Evolutionary conservation across 495 filamentous ascomycete species (phyloP), one percentile per base, ranked within the genome.

Genomic region (Aspergillus cavernicola): DNA sequence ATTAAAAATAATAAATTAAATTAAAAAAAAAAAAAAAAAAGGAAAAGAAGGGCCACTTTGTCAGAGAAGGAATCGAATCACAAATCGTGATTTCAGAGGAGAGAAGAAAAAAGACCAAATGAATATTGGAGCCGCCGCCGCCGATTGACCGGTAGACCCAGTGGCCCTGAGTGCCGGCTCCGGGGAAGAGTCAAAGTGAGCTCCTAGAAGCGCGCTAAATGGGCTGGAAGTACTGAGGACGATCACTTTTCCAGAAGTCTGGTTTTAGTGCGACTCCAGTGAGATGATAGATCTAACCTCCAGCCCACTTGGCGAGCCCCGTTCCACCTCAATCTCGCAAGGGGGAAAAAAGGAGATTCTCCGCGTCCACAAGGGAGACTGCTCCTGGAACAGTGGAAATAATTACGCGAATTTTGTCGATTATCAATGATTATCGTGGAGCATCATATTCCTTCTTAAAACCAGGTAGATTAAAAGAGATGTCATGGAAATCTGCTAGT

Each of bases 221-320:
- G 55, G 60, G 61, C 60, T 60, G 59, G n/a, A n/a, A n/a, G n/a
- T n/a, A n/a, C n/a, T 70, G 66, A 68, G 64, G 67, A 64, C 65
- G 66, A 71, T 72, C 67, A 54, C 57, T 60, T 67, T 65, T 66
- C 67, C 68, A 66, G 62, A 66, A 54, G 51, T 64, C 56, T 74
- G 71, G 68, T 67, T 47, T 68, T 69, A 69, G 71, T 68, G 67
- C 40, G 59, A 62, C 52, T 66, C 68, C 66, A 43, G 65, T 68
- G 62, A 71, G 70, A 70, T 71, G 69, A 74, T 74, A 72, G 71
- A 74, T 74, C 71, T 72, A 63, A 66, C 59, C 57, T 51, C 60
- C 51, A 57, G 47, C 63, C 50, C 56, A 60, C 62, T 61, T 53
- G 42, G 55, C 59, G 31, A 51, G 53, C 33, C 22, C 50, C 49